Evolutionary conservation across 441 rosid genomes (phyloP).

Genomic region (Melastoma candidum): DNA sequence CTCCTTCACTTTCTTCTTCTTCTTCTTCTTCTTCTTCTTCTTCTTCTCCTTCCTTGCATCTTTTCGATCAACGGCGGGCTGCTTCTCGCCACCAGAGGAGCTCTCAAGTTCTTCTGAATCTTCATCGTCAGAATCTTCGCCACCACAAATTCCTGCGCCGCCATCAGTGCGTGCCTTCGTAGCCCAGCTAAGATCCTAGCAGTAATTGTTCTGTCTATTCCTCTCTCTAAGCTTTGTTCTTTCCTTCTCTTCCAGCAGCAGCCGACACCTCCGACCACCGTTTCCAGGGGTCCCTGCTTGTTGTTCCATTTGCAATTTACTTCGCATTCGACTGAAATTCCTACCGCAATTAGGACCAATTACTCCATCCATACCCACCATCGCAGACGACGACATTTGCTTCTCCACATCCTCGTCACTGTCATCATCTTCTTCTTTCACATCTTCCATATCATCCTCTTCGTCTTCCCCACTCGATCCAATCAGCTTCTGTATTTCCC

Average conservation of each 20-base stretch:
- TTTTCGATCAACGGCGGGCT: constrained; percentile 45
- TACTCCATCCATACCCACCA: constrained; percentile 39
- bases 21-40: constrained; percentile 67
- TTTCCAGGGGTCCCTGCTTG: constrained; percentile 70
- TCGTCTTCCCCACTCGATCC: constrained; percentile 81
- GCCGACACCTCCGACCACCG: constrained; percentile 71
- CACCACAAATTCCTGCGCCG: constrained; percentile 14
- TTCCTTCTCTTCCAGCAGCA: constrained; percentile 80
- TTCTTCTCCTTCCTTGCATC: constrained; percentile 90
- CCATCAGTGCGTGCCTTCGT: constrained; percentile 30
- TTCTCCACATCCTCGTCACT: constrained; percentile 38
- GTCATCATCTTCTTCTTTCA: constrained; percentile 65
- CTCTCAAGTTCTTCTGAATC: constrained; percentile 23
- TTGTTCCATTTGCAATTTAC: constrained; percentile 61
- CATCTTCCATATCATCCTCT: constrained; percentile 85
- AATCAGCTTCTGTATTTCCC: constrained; percentile 68
- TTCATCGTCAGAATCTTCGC: constrained; percentile 26
- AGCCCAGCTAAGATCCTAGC: constrained; percentile 98
- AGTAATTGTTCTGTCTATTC: constrained; percentile 87
- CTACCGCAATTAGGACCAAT: constrained; percentile 26
- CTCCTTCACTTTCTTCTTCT: constrained; percentile 65
- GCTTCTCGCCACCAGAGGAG: constrained; percentile 14
- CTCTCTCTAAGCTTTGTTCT: constrained; percentile 97
- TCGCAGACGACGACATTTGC: constrained; percentile 31
- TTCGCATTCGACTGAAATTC: constrained; percentile 49